Evolutionary conservation across 257 asterid genomes (phyloP), one percentile per base, ranked within the genome.

Genomic region (Paulownia fortunei): DNA sequence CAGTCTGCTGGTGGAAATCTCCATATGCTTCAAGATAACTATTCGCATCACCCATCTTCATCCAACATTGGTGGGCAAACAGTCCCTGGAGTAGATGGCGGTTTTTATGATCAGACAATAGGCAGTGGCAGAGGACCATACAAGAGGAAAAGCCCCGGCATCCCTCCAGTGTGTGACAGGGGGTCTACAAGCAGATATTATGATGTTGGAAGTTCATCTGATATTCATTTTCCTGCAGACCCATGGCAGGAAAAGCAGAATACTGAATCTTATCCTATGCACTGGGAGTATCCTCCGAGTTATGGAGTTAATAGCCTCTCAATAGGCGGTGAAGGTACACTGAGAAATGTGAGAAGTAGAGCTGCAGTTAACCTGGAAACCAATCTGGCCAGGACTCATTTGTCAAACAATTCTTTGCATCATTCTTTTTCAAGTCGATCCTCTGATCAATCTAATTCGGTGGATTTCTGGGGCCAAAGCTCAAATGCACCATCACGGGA

Each of bases 201-300:
- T 42, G 94, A 92, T 68, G 86, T 76, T 58, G 97, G 91, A 83
- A 88, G 97, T 80, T 92, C 98, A 52, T 93, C 97, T 47, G 83
- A 81, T 83, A 83, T 82, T 69, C 83, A 84, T 61, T 82, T 86
- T 52, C 82, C 94, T 16, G 74, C 86, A 67, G 88, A 88, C 36
- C 66, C 85, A 8, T 83, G 94, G 90, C 84, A 76, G 86, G 93
- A 91, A 46, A 89, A 90, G 84, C 90, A 81, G 79, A 86, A 74
- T 79, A 46, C 82, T 42, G 96, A 86, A 73, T 85, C 92, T 67
- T 77, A 85, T 78, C 89, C 68, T 62, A 34, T 79, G 39, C 83
- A 86, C 77, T 82, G 87, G 88, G 94, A 87, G 68, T 82, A 79
- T 74, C 80, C 78, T 73, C 84, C 89, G 9, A 80, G 69, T 49